Evolutionary conservation across 2,329 filamentous ascomycete species (phyloP).

Genomic region (Microsporum canis): DNA sequence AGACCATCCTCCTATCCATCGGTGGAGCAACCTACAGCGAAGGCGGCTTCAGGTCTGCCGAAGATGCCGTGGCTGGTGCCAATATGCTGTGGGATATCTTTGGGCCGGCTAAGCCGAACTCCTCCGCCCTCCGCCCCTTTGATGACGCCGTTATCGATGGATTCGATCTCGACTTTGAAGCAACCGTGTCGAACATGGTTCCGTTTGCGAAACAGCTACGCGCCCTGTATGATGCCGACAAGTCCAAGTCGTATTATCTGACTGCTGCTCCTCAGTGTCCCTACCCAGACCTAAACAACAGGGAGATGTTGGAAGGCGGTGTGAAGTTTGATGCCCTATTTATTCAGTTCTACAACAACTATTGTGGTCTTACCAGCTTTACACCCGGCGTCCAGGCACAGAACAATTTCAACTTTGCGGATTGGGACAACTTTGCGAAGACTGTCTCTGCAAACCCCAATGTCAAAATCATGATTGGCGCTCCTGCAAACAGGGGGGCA

Average conservation of each 20-base stretch:
- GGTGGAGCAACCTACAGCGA: constrained; percentile 60
- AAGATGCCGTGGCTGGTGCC: constrained; percentile 46
- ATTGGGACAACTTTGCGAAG: constrained; percentile 57
- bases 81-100: constrained; percentile 60
- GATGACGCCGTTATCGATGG: constrained; percentile 56
- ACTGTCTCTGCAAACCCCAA: constrained; percentile 45
- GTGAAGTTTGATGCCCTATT: constrained; percentile 51
- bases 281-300: constrained; percentile 51
- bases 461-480: constrained; percentile 52
- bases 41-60: constrained; percentile 49
- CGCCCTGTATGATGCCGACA: constrained; percentile 41
- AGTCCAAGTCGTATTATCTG: constrained; percentile 46
- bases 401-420: constrained; percentile 49
- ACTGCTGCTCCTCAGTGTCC: constrained; percentile 58
- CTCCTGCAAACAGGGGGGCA: constrained; percentile 43
- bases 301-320: constrained; percentile 43
- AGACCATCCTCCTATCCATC: constrained; percentile 61
- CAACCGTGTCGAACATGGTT: constrained; percentile 46
- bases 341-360: constrained; percentile 61
- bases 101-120: constrained; percentile 40
- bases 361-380: constrained; percentile 49
- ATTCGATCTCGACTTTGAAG: constrained; percentile 67
- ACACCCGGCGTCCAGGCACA: constrained; percentile 34
- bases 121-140: constrained; percentile 50
- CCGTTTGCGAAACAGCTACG: constrained; percentile 51